A percentile compares a stretch with the other conserved stretches of the same genome.
Evolutionary conservation across 1,284 basidiomycete species (phyloP).

Genomic region (Veloboletus limbatus): DNA sequence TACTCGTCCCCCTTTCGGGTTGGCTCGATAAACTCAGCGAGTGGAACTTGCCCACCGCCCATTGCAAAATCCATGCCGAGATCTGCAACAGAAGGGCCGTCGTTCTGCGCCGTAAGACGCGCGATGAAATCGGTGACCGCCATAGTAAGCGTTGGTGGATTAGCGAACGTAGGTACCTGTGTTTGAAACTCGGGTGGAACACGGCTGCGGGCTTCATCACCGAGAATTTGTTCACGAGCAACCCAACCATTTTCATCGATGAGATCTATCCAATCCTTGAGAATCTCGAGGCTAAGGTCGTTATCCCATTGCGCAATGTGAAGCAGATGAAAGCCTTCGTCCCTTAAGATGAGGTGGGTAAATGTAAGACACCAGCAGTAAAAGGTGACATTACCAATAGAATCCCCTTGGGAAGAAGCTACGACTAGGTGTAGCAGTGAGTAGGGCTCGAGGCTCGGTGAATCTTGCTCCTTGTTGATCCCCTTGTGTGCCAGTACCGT

Average conservation of each 20-base stretch:
- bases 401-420: constrained; percentile 97
- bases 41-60: constrained; percentile 44
- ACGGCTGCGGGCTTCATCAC: constrained; percentile 91
- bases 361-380: constrained; percentile 2
- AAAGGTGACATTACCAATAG: constrained; percentile 65
- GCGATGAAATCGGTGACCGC: constrained; percentile 85
- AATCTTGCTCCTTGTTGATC: constrained; percentile 54
- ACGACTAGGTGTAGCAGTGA: constrained; percentile 91
- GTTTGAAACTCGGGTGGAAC: constrained; percentile 88
- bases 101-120: constrained; percentile 53
- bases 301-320: constrained; percentile 92
- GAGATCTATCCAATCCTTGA: constrained; percentile 85
- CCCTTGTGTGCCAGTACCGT: constrained; percentile 35
- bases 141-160: constrained; percentile 91
- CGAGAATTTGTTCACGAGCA: constrained; percentile 91
- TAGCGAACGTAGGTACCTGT: constrained; percentile 90
- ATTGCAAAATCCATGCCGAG: constrained; percentile 62
- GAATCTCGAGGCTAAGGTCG: constrained; percentile 85
- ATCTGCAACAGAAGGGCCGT: constrained; percentile 52
- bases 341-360: constrained; percentile 47
- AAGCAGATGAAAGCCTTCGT: constrained; percentile 92
- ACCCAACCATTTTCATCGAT: constrained; percentile 96
- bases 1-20: constrained; percentile 43
- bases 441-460: constrained; percentile 72
- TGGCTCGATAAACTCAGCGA: constrained; percentile 32